These are phyloP conservation scores for Musa acuminata DNA, from an alignment of 176 grass and related monocot species.

Conservation along the genomic window DNA sequence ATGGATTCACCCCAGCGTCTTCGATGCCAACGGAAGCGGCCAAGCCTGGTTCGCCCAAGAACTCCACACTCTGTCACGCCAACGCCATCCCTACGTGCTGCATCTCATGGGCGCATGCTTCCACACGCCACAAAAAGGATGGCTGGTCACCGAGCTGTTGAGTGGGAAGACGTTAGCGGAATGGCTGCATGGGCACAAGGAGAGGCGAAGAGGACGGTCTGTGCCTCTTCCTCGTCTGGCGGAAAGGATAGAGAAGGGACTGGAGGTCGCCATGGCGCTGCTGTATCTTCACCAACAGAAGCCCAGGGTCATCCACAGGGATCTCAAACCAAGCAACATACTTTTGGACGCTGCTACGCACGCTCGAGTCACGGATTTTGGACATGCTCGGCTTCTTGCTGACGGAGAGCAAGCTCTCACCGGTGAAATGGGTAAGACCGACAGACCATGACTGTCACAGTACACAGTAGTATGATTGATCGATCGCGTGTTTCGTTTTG, in stretches of 20 bases:
- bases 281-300: constrained; percentile 51
- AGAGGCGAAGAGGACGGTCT: constrained; percentile 15
- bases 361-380: constrained; percentile 42
- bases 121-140: constrained; percentile 27
- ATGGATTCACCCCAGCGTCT: constrained; percentile 37
- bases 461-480: no score
- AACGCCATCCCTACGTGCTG: constrained; percentile 50
- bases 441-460: background rate
- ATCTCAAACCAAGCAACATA: constrained; percentile 61
- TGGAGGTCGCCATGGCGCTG: constrained; percentile 55
- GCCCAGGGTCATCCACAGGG: constrained; percentile 45
- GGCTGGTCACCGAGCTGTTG: constrained; percentile 54
- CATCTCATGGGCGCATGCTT: constrained; percentile 42
- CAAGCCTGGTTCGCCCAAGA: constrained; percentile 50
- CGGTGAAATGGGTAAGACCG: constrained; percentile 42
- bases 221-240: constrained; percentile 23
- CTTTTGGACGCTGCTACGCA: constrained; percentile 26
- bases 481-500: background rate
- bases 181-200: constrained; percentile 43
- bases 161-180: constrained; percentile 34
- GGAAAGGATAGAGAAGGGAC: constrained; percentile 35
- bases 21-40: constrained; percentile 14
- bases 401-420: constrained; percentile 41
- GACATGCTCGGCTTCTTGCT: constrained; percentile 43
- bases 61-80: constrained; percentile 41